Evolutionary conservation across 2,329 filamentous ascomycete species (phyloP), one percentile per base, ranked within the genome.

Genomic region (Pseudogymnoascus sp.): DNA sequence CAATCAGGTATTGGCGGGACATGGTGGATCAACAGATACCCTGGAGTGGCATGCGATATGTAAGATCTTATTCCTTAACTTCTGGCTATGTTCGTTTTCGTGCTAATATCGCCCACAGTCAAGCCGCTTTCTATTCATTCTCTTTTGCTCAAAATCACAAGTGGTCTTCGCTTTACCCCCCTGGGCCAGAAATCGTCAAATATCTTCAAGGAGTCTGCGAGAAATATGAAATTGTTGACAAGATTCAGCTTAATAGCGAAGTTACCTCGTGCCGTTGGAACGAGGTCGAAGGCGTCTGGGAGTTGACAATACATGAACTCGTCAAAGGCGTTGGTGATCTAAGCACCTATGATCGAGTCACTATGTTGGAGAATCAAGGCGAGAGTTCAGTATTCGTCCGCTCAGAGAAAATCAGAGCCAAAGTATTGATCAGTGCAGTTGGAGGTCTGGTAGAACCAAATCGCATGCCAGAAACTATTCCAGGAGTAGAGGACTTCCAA

Each of bases 11-110:
- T 85, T 65, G 84, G 83, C 28, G 83, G 82, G 7, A 84, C 82
- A 5, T 86, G 84, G 84, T 84, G 80, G 78, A 83, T 82, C 62
- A 86, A 86, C 68, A 75, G 80, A 60, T 86, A 86, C 70, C 83
- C 80, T 1, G 79, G 80, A 56, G 77, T 76, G 63, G 80, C 80
- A 42, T 83, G 80, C 67, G 81, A 84, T 70, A 72, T 83, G 77
- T 80, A 73, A 67, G 70, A 31, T 40, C 5, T 67, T 49, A 11
- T 37, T 34, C 63, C 31, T 23, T 42, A 36, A 28, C 8, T 38
- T 34, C 1, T 36, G 40, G 14, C 8, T 40, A 56, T 60, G 18
- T 14, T 14, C 14, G 14, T 42, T 28, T 56, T 12, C 18, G 14
- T 64, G 43, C 60, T 64, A 40, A 56, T 72, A 69, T 46, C 34